Evolutionary conservation across 345 rosid species (phyloP).

Genomic region (Rhodamnia rubescens): DNA sequence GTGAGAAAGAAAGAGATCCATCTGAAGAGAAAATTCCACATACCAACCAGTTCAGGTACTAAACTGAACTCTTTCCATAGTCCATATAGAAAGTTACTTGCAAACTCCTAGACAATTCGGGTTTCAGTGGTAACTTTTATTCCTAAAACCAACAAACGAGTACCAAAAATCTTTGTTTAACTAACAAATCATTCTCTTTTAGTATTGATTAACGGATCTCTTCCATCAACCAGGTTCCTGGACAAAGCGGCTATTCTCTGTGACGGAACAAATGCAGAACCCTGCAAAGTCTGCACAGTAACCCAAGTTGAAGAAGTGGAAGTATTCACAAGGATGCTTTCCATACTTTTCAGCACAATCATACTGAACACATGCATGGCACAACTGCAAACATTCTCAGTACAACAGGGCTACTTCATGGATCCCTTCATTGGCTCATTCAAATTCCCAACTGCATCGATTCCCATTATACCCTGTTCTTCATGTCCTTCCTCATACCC

Average conservation of each 20-base stretch:
- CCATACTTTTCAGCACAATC: slow-evolving; percentile 51
- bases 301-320: slow-evolving; percentile 58
- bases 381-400: slow-evolving; percentile 62
- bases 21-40: background rate
- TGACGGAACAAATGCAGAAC: background rate
- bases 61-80: background rate
- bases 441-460: slow-evolving; percentile 48
- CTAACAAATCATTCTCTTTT: background rate
- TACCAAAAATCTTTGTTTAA: background rate
- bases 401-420: slow-evolving; percentile 51
- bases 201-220: background rate
- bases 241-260: slow-evolving; percentile 8
- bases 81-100: background rate
- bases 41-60: slow-evolving; percentile 3
- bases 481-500: slow-evolving; percentile 43
- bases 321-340: slow-evolving; percentile 36
- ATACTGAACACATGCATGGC: slow-evolving; percentile 57
- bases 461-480: slow-evolving; percentile 48
- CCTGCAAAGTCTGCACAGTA: slow-evolving; percentile 10
- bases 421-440: slow-evolving; percentile 23
- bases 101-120: background rate
- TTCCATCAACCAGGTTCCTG: background rate
- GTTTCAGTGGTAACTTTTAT: background rate
- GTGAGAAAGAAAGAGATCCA: background rate
- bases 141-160: background rate